Percentiles rank a stretch among this genome's conserved stretches.
phyloP scores from a whole-genome alignment of 305 asterid species.

The Fraxinus velutina region DNA sequence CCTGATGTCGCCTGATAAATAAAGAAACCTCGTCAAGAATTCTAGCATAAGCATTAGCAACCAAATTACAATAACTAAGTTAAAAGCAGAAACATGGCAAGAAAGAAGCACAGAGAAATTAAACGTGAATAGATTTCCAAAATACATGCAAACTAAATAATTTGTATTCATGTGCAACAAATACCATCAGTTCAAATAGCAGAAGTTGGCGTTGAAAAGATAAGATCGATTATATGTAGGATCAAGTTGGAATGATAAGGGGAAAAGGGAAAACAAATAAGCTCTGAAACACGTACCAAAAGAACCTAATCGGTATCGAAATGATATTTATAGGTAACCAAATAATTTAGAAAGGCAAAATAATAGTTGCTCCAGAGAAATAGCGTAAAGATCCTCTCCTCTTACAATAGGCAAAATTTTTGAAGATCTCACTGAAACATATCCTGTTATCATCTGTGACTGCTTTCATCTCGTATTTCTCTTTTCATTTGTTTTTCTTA shows the following conservation, averaged over 20 bases:
- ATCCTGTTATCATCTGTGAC: not conserved
- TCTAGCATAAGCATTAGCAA: conserved; percentile 22
- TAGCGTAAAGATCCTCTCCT: not conserved
- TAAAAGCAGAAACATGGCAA: not conserved
- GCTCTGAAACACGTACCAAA: not conserved
- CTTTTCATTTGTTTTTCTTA: not conserved
- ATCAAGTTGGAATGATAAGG: not conserved
- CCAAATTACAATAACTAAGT: conserved; percentile 6
- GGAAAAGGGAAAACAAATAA: not conserved
- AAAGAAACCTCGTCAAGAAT: conserved; percentile 27
- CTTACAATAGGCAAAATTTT: not conserved
- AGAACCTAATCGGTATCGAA: not conserved
- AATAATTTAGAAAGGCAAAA: not conserved
- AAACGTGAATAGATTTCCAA: conserved; percentile 3
- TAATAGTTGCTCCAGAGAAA: not conserved
- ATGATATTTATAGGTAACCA: not conserved
- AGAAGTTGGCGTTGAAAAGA: not conserved
- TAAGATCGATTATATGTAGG: not conserved
- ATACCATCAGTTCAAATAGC: not conserved
- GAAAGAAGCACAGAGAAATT: not conserved
- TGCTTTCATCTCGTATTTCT: not conserved
- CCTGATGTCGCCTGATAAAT: conserved; percentile 72
- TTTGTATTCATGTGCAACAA: not conserved
- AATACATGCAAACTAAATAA: not conserved
- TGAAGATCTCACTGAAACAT: not conserved